Conservation (phyloP, 495 filamentous ascomycete genomes). For the Xylaria grammica region DNA sequence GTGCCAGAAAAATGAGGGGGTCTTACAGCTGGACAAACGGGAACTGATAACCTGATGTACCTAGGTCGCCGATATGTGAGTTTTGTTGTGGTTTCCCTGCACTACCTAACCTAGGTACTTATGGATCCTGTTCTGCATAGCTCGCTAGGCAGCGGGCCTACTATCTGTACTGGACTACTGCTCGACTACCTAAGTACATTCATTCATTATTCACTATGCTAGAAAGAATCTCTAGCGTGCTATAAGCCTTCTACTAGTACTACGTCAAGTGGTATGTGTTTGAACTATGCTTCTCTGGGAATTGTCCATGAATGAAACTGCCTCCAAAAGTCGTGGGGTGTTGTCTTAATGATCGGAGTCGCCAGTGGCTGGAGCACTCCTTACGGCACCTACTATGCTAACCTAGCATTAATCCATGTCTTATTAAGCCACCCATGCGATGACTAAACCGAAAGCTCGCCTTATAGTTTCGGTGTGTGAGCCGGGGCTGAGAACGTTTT, state of each 20-base stretch:
- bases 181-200: too few relatives aligned
- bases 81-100: background rate
- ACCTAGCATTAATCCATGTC: slow-evolving; percentile 8
- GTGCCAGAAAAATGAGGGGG: slow-evolving; percentile 9
- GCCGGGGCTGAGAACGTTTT: background rate
- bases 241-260: too few relatives aligned
- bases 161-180: background rate
- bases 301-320: background rate
- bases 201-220: too few relatives aligned
- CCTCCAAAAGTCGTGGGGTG: background rate
- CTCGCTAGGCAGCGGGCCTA: background rate
- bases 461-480: background rate
- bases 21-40: background rate
- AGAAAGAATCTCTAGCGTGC: too few relatives aligned
- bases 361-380: slow-evolving; percentile 5
- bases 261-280: too few relatives aligned
- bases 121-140: background rate
- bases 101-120: too few relatives aligned
- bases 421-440: slow-evolving; percentile 4
- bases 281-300: background rate
- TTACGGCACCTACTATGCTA: background rate
- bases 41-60: too few relatives aligned
- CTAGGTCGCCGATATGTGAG: background rate
- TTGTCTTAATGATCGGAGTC: background rate
- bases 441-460: background rate